Evolutionary conservation across 192 early-diverging fungal genomes (phyloP).

Genomic region (Rhizoclosmatium globosum): DNA sequence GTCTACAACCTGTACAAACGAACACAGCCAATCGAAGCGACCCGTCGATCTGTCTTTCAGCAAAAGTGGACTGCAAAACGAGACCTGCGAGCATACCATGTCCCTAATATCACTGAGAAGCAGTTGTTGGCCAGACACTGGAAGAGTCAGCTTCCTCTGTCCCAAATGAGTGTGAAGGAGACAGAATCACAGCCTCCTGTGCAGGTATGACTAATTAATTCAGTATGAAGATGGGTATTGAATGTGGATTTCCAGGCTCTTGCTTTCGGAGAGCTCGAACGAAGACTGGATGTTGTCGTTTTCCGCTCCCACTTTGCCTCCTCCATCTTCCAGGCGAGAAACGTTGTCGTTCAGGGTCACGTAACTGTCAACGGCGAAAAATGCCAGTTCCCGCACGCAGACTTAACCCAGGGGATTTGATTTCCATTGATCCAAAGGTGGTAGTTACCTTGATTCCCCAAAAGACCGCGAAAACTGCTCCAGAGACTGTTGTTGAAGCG

Average conservation of each 20-base stretch:
- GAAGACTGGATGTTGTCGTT: constrained; percentile 91
- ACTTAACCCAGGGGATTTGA: constrained; percentile 90
- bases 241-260: constrained; percentile 57
- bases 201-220: not conserved
- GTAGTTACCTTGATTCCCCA: constrained; percentile 57
- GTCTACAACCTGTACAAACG: constrained; percentile 68
- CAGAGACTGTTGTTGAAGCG: constrained; percentile 42
- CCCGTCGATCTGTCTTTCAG: constrained; percentile 75
- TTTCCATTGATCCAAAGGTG: constrained; percentile 80
- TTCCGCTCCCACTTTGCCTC: constrained; percentile 92
- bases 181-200: constrained; percentile 46
- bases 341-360: constrained; percentile 83
- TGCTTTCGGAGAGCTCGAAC: constrained; percentile 88
- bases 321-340: constrained; percentile 85
- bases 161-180: constrained; percentile 46
- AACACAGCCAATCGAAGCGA: constrained; percentile 55
- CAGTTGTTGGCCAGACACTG: constrained; percentile 66
- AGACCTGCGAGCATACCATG: constrained; percentile 92
- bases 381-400: constrained; percentile 80
- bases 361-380: constrained; percentile 91
- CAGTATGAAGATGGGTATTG: no score
- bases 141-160: constrained; percentile 44
- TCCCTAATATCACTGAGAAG: constrained; percentile 86
- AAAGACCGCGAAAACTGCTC: not conserved
- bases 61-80: constrained; percentile 95